Conservation (phyloP, 306 rosid genomes). For the Chamaecrista fasciculata region DNA sequence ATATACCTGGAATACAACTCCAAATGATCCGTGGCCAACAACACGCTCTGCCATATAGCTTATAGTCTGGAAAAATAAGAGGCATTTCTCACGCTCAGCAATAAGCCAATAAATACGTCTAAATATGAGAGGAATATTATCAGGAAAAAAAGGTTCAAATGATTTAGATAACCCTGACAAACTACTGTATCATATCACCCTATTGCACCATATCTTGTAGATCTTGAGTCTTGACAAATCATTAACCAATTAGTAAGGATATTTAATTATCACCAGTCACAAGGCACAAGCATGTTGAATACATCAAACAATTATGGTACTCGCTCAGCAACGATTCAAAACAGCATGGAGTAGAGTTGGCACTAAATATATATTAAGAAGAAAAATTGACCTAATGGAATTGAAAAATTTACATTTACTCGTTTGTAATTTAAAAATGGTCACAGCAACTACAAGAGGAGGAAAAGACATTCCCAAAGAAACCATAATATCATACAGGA, state of each 20-base stretch:
- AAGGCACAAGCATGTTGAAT: slow-evolving; percentile 21
- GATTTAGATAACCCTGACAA: no score
- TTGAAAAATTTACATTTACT: background rate
- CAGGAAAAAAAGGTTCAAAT: no score
- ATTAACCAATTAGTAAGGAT: background rate
- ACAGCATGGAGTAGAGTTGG: background rate
- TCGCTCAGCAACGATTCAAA: background rate
- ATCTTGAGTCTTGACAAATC: no score
- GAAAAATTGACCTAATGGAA: background rate
- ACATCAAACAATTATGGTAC: slow-evolving; percentile 1
- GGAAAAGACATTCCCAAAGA: slow-evolving; percentile 4
- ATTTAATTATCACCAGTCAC: slow-evolving; percentile 6
- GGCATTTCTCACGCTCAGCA: background rate
- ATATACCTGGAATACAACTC: slow-evolving; percentile 90
- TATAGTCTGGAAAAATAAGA: slow-evolving; percentile 60
- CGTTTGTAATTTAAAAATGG: slow-evolving; percentile 1
- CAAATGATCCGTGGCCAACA: slow-evolving; percentile 97
- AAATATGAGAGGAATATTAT: background rate
- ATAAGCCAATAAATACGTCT: background rate
- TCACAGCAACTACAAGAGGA: background rate
- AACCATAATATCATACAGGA: background rate
- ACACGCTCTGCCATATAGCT: slow-evolving; percentile 99
- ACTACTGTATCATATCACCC: no score
- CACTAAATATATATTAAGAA: background rate
- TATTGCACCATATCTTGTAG: no score